Percentiles rank a stretch among this genome's conserved stretches.
Evolutionary conservation across 805 yeast genomes (phyloP).

Genomic region (Saturnispora ahearnii): DNA sequence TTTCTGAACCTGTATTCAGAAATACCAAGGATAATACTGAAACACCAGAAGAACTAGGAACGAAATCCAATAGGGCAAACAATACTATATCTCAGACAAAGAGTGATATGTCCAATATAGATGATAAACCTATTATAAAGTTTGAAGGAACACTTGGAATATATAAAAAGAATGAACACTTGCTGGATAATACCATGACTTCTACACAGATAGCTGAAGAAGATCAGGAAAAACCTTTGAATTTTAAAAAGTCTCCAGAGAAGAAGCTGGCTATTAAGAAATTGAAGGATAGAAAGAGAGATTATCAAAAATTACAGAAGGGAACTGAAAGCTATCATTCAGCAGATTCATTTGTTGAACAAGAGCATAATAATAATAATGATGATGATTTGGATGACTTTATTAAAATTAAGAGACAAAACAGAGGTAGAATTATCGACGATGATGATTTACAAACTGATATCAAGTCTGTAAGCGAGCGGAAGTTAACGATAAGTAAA

Average conservation of each 20-base stretch:
- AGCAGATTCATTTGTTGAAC: neutral
- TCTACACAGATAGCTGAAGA: neutral
- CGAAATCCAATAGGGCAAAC: neutral
- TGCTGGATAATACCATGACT: too few relatives aligned
- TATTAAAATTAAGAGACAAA: constrained; percentile 5
- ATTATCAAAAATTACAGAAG: neutral
- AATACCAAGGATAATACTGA: neutral
- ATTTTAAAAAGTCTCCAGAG: neutral
- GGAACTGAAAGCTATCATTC: neutral
- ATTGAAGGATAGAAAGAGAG: constrained; percentile 10
- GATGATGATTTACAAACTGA: neutral
- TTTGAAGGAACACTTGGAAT: neutral
- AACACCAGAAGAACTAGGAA: neutral
- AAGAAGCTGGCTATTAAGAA: neutral
- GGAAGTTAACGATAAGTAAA: neutral
- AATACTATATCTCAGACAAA: neutral
- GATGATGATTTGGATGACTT: constrained; percentile 5
- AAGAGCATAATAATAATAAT: constrained; percentile 10
- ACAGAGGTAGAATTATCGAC: constrained; percentile 2
- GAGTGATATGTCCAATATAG: neutral
- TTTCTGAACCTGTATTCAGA: neutral
- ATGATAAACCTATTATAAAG: neutral
- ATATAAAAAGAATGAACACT: neutral
- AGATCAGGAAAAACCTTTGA: neutral
- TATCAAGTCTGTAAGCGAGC: neutral